Base-by-base conservation (phyloP, 1,139 yeast genomes). In the Saccharomycopsis hybrid region DNA sequence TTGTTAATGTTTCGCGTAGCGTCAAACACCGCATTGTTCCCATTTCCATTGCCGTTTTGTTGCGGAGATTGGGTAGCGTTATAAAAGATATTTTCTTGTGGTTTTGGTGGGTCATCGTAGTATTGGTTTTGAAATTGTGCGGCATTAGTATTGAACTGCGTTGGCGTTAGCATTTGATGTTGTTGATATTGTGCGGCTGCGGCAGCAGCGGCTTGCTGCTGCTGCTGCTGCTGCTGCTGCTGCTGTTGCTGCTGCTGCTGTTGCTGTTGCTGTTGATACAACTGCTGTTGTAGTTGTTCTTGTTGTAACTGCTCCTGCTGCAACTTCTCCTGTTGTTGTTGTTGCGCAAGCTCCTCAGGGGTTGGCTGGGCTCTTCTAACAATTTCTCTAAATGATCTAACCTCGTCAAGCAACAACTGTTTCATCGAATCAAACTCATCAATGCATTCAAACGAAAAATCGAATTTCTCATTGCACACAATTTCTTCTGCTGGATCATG, bases 401-500 rank as follows among this genome's bases (percentile, higher is more conserved):
- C 97, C 62, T 92, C 97, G 43, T 86, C 82, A 35, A 87, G 66
- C 41, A 92, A 87, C 76, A 88, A 78, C 56, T 77, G 73, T 59
- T 80, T 80, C 86, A 92, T 85, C 29, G 77, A 70, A 9, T 78
- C 85, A 64, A 87, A 72, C 57, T 89, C 96, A 55, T 88, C 90
- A 39, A 85, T 85, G 11, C 79, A 83, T 68, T 92, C 98, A 65
- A 92, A 92, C 4, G 87, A 73, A 63, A 92, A 92, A 63, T 92
- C 96, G 65, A 92, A 90, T 60, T 85, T 84, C 2, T 78, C 71
- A 48, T 82, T 81, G 65, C 97, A 89, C 43, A 75, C 82, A 3
- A 96, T 96, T 65, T 92, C 98, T 63, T 92, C 98, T 32, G 80
- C 78, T 2, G 97, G 96, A 62, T 92, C 98, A 64, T 90, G 97